A percentile compares a stretch with the other conserved stretches of the same genome.
phyloP scores from a whole-genome alignment of 176 grass and related monocot species.

The Lolium rigidum region DNA sequence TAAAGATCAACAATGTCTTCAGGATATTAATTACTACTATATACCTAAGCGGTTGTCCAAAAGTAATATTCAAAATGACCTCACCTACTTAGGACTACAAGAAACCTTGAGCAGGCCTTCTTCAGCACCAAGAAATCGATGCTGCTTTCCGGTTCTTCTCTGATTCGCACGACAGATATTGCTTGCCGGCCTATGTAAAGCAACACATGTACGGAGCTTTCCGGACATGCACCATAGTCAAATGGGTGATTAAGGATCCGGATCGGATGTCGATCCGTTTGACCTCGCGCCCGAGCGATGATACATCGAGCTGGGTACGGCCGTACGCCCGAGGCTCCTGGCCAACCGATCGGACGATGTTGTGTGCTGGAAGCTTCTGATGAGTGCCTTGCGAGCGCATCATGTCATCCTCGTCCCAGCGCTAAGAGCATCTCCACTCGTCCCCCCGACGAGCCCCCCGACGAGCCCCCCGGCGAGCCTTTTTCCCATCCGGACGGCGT shows the following conservation, averaged over 20 bases:
- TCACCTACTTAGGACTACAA: background rate
- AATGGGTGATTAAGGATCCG: background rate
- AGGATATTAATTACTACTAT: background rate
- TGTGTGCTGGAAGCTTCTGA: background rate
- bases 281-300: background rate
- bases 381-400: background rate
- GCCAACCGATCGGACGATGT: background rate
- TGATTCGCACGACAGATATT: slow-evolving; percentile 25
- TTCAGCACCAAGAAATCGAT: background rate
- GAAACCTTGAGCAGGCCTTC: background rate
- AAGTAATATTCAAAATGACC: slow-evolving; percentile 12
- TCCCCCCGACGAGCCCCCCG: no score
- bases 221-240: background rate
- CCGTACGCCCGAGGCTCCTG: background rate
- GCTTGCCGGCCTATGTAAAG: slow-evolving; percentile 32
- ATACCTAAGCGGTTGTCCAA: background rate
- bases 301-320: background rate
- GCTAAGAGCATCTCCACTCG: no score
- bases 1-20: background rate
- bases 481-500: no score
- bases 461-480: no score
- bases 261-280: background rate
- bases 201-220: slow-evolving; percentile 14
- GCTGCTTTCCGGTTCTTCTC: background rate
- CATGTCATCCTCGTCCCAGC: background rate